Evolutionary conservation across 257 asterid genomes (phyloP).

Genomic region (Pogostemon cablin): DNA sequence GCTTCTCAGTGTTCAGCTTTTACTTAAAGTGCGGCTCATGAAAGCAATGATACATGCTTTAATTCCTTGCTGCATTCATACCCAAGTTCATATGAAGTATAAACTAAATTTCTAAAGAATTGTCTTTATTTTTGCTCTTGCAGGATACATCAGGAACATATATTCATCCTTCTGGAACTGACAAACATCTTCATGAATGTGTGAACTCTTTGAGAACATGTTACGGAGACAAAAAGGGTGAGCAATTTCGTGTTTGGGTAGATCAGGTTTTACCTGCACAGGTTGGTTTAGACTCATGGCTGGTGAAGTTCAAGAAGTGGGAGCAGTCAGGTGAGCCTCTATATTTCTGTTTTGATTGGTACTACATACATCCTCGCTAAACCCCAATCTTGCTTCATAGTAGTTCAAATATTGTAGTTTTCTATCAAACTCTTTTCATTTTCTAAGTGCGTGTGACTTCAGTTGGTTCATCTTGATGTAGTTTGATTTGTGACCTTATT

Average conservation of each 20-base stretch:
- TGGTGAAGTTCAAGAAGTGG: conserved; percentile 88
- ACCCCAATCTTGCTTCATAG: not conserved
- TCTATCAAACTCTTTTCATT: not conserved
- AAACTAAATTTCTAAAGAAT: not conserved
- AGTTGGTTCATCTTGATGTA: not conserved
- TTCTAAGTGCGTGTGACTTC: not conserved
- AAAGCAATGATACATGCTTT: conserved; percentile 18
- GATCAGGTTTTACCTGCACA: conserved; percentile 79
- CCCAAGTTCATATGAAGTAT: not conserved
- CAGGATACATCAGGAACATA: conserved; percentile 69
- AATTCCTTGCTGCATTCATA: not conserved
- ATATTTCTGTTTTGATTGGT: conserved; percentile 11
- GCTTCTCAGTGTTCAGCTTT: conserved; percentile 23
- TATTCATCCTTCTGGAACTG: conserved; percentile 81
- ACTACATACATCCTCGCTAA: not conserved
- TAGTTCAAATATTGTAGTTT: not conserved
- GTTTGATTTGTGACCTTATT: not conserved
- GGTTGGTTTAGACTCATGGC: conserved; percentile 77
- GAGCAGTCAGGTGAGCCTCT: conserved; percentile 71
- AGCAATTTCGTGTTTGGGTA: conserved; percentile 75
- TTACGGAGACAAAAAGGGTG: conserved; percentile 75
- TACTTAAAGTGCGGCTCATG: conserved; percentile 23
- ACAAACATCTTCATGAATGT: conserved; percentile 60
- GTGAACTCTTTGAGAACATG: conserved; percentile 50
- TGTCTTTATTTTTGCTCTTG: conserved; percentile 28